phyloP scores from a whole-genome alignment of 495 filamentous ascomycete species.

The Tirmania nivea region DNA sequence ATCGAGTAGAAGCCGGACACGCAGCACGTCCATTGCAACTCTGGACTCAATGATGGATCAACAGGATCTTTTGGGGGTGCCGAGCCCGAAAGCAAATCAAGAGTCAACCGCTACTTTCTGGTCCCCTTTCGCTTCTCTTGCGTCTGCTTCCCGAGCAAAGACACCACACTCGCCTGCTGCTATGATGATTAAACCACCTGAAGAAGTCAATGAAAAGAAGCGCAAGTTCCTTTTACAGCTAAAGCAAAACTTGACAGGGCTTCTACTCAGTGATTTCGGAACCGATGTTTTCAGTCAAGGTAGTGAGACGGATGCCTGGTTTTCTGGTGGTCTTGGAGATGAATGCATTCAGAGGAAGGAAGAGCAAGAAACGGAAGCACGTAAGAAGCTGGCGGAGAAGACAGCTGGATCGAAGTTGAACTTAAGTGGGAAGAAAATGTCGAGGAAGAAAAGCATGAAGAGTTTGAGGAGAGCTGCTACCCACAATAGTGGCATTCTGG shows the following conservation, averaged over 20 bases:
- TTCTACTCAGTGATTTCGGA: constrained; percentile 77
- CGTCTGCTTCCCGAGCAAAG: constrained; percentile 24
- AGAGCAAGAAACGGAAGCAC: constrained; percentile 30
- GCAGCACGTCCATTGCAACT: constrained; percentile 28
- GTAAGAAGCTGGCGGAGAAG: constrained; percentile 20
- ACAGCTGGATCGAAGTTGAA: constrained; percentile 25
- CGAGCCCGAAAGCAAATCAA: constrained; percentile 47
- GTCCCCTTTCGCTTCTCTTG: constrained; percentile 56
- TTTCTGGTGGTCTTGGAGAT: constrained; percentile 49
- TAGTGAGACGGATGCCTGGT: constrained; percentile 87
- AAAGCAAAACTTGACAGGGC: constrained; percentile 55
- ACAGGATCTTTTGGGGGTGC: constrained; percentile 43
- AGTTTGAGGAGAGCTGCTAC: constrained; percentile 19
- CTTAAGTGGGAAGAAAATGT: constrained; percentile 21
- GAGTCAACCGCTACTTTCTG: constrained; percentile 71
- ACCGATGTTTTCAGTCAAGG: constrained; percentile 63
- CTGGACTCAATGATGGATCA: constrained; percentile 45
- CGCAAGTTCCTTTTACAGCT: constrained; percentile 50
- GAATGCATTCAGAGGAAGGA: constrained; percentile 58
- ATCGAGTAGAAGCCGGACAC: constrained; percentile 14
- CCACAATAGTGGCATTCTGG: constrained; percentile 16
- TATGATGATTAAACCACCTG: constrained; percentile 12
- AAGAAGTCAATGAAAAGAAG: constrained; percentile 28
- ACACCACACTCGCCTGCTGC: constrained; percentile 16
- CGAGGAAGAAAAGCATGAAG: constrained; percentile 37